Evolutionary conservation across 306 rosid genomes (phyloP).

Genomic region (Castanea mollissima): DNA sequence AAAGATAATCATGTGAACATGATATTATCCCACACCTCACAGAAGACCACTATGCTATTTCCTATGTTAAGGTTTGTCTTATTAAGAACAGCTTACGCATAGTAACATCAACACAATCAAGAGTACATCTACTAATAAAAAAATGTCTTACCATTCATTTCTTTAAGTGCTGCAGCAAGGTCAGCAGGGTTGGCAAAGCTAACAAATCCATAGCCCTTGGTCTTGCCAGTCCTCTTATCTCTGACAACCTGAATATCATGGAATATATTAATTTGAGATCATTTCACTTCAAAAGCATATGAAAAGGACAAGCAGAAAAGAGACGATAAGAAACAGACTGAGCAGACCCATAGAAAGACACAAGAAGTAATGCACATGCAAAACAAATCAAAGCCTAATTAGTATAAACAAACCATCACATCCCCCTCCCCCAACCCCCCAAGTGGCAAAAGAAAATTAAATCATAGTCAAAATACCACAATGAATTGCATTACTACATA

Average conservation of each 20-base stretch:
- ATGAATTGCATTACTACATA: background rate
- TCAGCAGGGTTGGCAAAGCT: slow-evolving; percentile 84
- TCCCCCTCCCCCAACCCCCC: too few species aligned
- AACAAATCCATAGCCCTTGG: slow-evolving; percentile 97
- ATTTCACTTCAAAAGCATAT: background rate
- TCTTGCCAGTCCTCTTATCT: slow-evolving; percentile 95
- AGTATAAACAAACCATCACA: background rate
- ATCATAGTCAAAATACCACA: background rate
- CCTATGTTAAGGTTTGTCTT: background rate
- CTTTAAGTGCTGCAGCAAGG: slow-evolving; percentile 92
- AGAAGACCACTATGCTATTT: background rate
- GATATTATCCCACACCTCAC: background rate
- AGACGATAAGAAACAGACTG: background rate
- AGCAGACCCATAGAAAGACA: background rate
- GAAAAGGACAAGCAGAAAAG: background rate
- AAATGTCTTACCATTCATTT: slow-evolving; percentile 74
- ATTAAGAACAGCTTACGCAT: background rate
- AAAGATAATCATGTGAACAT: background rate
- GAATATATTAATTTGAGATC: background rate
- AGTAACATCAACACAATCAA: background rate
- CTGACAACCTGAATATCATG: slow-evolving; percentile 69
- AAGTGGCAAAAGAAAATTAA: background rate
- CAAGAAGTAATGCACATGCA: background rate
- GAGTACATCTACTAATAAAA: background rate
- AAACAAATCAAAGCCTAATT: background rate